Conservation (phyloP, 2,329 filamentous ascomycete species). For the Parastagonospora avenae region DNA sequence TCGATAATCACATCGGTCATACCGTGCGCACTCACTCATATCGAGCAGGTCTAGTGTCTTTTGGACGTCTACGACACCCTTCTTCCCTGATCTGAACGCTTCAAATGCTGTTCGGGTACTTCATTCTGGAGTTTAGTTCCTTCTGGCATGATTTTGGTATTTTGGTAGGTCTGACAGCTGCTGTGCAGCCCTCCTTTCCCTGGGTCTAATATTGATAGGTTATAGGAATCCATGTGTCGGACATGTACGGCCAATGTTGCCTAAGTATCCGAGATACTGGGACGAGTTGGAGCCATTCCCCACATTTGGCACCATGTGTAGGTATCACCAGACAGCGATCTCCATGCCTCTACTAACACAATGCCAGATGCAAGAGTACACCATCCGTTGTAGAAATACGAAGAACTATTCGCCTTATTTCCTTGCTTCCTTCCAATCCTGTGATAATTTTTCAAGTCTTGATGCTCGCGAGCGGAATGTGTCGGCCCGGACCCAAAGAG, state of each 20-base stretch:
- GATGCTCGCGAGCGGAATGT: slow-evolving; percentile 22
- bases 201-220: background rate
- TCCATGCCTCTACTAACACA: slow-evolving; percentile 5
- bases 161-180: background rate
- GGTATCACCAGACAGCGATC: slow-evolving; percentile 2
- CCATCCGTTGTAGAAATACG: slow-evolving; percentile 8
- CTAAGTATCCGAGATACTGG: background rate
- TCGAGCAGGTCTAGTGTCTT: too few species aligned
- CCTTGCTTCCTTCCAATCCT: slow-evolving; percentile 17
- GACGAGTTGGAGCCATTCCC: background rate
- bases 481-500: slow-evolving; percentile 9
- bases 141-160: too few species aligned
- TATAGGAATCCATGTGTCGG: background rate
- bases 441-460: slow-evolving; percentile 14
- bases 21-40: background rate
- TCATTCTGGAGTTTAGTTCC: too few species aligned
- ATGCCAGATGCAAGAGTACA: slow-evolving; percentile 1
- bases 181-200: background rate
- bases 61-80: too few species aligned
- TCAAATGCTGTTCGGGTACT: too few species aligned
- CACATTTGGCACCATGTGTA: background rate
- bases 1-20: background rate
- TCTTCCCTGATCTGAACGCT: too few species aligned
- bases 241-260: background rate
- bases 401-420: slow-evolving; percentile 2